phyloP scores from a whole-genome alignment of 2,329 filamentous ascomycete species.

The Pyricularia sp. region DNA sequence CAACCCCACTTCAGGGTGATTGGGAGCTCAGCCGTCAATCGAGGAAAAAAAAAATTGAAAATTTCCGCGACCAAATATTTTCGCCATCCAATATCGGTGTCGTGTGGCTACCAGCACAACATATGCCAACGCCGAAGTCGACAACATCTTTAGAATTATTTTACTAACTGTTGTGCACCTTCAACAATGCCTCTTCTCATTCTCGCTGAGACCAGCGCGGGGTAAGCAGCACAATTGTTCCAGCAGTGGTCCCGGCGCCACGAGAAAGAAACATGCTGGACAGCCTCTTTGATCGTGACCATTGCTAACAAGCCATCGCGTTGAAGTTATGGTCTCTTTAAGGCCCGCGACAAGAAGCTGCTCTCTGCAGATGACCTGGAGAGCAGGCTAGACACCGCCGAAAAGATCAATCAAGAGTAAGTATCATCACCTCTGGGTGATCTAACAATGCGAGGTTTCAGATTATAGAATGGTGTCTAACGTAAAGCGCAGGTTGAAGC shows the following conservation, averaged over 20 bases:
- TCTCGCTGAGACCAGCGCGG: conserved; percentile 83
- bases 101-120: not conserved
- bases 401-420: conserved; percentile 78
- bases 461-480: not conserved
- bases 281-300: not conserved
- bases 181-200: conserved; percentile 76
- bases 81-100: conserved; percentile 7
- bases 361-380: conserved; percentile 75
- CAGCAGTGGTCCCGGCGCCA: not conserved
- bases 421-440: conserved; percentile 20
- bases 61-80: conserved; percentile 9
- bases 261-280: not conserved
- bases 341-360: conserved; percentile 97
- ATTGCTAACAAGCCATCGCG: conserved; percentile 16
- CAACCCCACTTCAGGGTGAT: not conserved
- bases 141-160: not conserved
- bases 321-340: conserved; percentile 86
- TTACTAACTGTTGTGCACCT: conserved; percentile 4
- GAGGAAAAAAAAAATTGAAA: conserved; percentile 11
- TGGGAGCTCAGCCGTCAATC: not conserved
- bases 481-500: conserved; percentile 54
- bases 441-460: not conserved
- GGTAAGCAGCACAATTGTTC: conserved; percentile 25
- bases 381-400: conserved; percentile 58
- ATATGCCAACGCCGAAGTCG: not conserved